Conservation (phyloP, 805 yeast genomes). For the Candida boidinii region DNA sequence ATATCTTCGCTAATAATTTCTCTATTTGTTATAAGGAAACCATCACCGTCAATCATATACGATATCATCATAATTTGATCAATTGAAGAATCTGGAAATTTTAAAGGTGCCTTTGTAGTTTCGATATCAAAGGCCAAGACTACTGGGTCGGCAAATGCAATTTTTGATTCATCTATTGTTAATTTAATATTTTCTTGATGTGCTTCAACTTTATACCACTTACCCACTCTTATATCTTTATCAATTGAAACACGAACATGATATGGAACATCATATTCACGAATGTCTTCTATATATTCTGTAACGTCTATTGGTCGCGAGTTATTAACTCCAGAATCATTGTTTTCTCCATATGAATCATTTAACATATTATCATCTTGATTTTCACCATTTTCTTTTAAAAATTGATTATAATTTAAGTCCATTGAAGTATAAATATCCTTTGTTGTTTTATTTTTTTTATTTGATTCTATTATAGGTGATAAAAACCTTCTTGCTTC, state of each 20-base stretch:
- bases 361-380: slow-evolving; percentile 15
- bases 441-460: slow-evolving; percentile 48
- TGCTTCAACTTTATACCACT: slow-evolving; percentile 84
- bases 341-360: not conserved
- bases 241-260: slow-evolving; percentile 97
- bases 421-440: slow-evolving; percentile 59
- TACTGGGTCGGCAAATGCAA: slow-evolving; percentile 96
- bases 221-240: slow-evolving; percentile 78
- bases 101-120: slow-evolving; percentile 92
- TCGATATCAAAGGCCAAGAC: slow-evolving; percentile 96
- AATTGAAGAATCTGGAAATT: slow-evolving; percentile 84
- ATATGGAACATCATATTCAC: slow-evolving; percentile 95
- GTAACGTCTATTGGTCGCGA: slow-evolving; percentile 41
- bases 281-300: slow-evolving; percentile 64
- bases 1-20: slow-evolving; percentile 92
- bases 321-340: slow-evolving; percentile 7
- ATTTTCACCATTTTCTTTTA: slow-evolving; percentile 22
- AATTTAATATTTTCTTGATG: slow-evolving; percentile 45
- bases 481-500: slow-evolving; percentile 62
- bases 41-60: slow-evolving; percentile 98
- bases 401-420: slow-evolving; percentile 24
- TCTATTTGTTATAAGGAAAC: slow-evolving; percentile 86
- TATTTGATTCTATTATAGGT: slow-evolving; percentile 67
- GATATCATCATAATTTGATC: slow-evolving; percentile 99
- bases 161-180: slow-evolving; percentile 57